Base-by-base conservation (phyloP, 345 rosid genomes). In the Hevea brasiliensis region DNA sequence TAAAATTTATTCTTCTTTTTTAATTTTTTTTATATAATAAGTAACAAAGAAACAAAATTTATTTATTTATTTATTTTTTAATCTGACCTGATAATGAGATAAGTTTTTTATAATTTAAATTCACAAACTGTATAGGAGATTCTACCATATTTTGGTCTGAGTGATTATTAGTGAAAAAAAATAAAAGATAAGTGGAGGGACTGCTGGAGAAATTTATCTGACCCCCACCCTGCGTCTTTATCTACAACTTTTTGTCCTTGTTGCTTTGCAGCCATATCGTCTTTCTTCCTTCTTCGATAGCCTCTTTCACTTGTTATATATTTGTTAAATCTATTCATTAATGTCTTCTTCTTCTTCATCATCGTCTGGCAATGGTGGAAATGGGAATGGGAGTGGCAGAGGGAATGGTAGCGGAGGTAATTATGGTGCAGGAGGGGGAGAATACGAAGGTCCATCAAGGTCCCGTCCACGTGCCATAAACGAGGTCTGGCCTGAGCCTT, bases 401-500 rank as follows among this genome's bases (percentile, higher is more conserved):
- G 58, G 73, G 0, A 74, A 73, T 72, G 76, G 64, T 24, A 61
- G 56, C 23, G 80, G 69, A 2, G 78, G 68, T 17, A 56, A 23
- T 41, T 4, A 21, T 51, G 82, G 82, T 20, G 61, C 78, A 23
- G 65, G 78, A 20, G 79, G 73, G 8, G 78, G 82, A 58, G 87
- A 73, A 67, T 86, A 83, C 24, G 96, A 89, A 68, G 93, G 89
- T 6, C 91, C 97, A 4, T 83, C 89, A 0, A 81, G 87, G 53
- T 72, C 86, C 13, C 87, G 89, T 41, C 89, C 81, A 17, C 88
- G 85, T 41, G 83, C 79, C 41, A 72, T 63, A 48, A 87, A 83
- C 77, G 98, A 92, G 21, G 86, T 87, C 8, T 95, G 99, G 99
- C 99, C 98, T 0, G 97, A 91, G 70, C 98, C 94, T 67, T 89